These are phyloP conservation scores for Trypanosoma cruzi DNA, from an alignment of 208 protist species.

Conservation along the genomic window DNA sequence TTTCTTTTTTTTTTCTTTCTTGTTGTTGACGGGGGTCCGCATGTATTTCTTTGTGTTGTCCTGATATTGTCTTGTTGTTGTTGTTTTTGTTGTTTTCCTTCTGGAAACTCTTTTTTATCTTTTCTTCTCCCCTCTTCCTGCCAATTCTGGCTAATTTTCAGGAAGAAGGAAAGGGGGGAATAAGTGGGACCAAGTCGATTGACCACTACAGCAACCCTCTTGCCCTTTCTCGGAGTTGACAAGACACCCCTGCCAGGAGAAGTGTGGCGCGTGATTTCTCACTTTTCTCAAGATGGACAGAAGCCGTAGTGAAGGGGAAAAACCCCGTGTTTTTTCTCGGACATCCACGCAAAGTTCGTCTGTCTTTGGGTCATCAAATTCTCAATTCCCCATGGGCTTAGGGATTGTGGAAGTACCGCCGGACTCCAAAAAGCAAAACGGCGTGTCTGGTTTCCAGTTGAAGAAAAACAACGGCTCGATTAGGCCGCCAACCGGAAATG, in stretches of 20 bases:
- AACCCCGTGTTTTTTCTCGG: neutral
- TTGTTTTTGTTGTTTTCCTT: neutral
- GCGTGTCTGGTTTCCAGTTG: too few species aligned
- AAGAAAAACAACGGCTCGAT: too few species aligned
- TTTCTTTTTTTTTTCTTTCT: slow-evolving; percentile 2
- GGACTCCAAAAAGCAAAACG: too few species aligned
- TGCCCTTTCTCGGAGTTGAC: neutral
- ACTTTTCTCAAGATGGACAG: neutral
- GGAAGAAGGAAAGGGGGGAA: neutral
- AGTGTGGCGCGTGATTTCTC: neutral
- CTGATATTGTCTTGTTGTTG: too few species aligned
- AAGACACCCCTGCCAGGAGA: neutral
- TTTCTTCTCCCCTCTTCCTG: neutral
- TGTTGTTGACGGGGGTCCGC: neutral
- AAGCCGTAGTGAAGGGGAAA: neutral
- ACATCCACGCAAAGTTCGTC: neutral
- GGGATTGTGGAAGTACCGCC: too few species aligned
- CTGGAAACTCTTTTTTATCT: neutral
- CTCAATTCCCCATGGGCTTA: too few species aligned
- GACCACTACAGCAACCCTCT: neutral
- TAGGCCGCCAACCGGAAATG: too few species aligned
- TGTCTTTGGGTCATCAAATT: too few species aligned
- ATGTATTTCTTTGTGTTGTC: too few species aligned
- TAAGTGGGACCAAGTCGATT: neutral
- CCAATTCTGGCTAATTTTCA: too few species aligned